Evolutionary conservation across 306 rosid genomes (phyloP), one percentile per base, ranked within the genome.

Genomic region (Cucurbita pepo): DNA sequence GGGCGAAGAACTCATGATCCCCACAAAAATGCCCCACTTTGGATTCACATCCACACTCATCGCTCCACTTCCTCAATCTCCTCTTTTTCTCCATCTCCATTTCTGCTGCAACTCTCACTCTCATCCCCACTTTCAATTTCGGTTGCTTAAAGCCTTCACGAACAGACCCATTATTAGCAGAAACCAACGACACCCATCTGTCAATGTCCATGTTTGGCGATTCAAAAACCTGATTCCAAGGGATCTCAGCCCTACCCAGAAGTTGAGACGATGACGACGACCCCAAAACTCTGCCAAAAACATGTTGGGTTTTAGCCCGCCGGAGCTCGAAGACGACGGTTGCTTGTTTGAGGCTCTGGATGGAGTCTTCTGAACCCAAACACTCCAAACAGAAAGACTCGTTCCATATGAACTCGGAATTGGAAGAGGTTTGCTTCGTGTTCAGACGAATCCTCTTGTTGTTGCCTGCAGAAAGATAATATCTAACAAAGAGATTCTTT

Each of bases 321-420:
- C 96, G 77, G 12, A 94, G 86, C 86, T 94, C 97, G 51, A 94
- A 80, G 12, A 84, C 84, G 18, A 91, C 75, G 38, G 60, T 89
- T 43, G 86, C 86, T 58, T 86, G 81, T 77, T 76, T 74, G 15
- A 94, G 84, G 47, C 36, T 74, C 7, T 83, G 81, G 69, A 88
- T 58, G 71, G 88, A 81, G 30, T 80, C 82, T n/a, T 73, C 71
- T 7, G 75, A 70, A 15, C 95, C 91, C 6, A 74, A 77, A 72
- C 99, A 94, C 41, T 88, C 97, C 74, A 94, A 61, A 37, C 71
- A 81, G 71, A 91, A 82, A 56, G 92, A 81, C 22, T 94, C 86
- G 19, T 89, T 76, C 96, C 98, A 94, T 51, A 78, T 74, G 44
- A 85, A 85, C 8, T 65, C 79, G 15, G 78, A 56, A 45, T 65